These are phyloP conservation scores for Aurantiochytrium sp. DNA, from an alignment of 108 stramenopile genomes.

Conservation along the genomic window DNA sequence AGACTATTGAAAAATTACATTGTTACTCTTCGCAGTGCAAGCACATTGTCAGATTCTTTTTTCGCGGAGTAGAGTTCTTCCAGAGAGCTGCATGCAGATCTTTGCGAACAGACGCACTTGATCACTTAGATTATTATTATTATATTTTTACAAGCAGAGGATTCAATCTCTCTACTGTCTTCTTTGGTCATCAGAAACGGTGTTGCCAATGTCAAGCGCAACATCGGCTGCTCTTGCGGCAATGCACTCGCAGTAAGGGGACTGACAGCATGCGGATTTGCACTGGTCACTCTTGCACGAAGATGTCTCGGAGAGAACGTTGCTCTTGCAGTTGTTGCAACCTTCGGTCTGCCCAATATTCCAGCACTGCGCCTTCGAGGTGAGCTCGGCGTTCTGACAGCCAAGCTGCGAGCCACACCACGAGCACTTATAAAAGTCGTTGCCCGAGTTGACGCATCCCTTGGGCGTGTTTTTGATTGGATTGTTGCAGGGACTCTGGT, in stretches of 20 bases:
- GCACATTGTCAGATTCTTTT: too few species aligned
- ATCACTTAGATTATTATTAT: too few species aligned
- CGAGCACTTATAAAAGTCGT: background rate
- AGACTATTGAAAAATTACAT: too few species aligned
- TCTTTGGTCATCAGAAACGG: too few species aligned
- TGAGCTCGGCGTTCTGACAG: background rate
- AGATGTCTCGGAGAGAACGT: background rate
- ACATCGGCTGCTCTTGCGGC: background rate
- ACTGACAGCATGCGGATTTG: background rate
- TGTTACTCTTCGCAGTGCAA: too few species aligned
- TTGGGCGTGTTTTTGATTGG: background rate
- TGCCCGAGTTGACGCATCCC: background rate
- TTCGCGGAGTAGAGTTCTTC: too few species aligned
- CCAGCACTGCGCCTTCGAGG: background rate
- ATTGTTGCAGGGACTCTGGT: conserved; percentile 9
- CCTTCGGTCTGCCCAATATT: background rate
- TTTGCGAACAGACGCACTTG: too few species aligned
- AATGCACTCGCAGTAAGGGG: conserved; percentile 1
- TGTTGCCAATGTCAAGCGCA: background rate
- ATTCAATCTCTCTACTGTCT: too few species aligned
- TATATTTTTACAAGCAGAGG: too few species aligned
- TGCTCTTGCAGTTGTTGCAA: background rate
- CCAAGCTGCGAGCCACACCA: background rate
- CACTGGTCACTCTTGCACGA: background rate
- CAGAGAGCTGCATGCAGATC: too few species aligned